Base-by-base conservation (phyloP, 2,329 filamentous ascomycete genomes). In the Arthroderma sp. region DNA sequence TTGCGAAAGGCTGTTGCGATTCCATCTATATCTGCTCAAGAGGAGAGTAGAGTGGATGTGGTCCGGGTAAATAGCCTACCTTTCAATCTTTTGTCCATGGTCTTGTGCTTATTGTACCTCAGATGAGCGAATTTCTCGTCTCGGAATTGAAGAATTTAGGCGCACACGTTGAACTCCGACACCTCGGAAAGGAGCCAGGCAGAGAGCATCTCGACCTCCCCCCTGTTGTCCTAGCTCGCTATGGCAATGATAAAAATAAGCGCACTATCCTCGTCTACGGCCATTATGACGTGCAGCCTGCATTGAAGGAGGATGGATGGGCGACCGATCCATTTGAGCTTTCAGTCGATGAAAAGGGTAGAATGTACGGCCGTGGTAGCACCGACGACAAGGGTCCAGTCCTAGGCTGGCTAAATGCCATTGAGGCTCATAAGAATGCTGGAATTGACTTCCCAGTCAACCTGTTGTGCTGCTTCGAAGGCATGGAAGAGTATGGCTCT, bases 311-410 rank as follows among this genome's bases (percentile, higher is more conserved):
- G 54, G 91, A 98, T 57, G 91, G 91, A 53, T 98, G 91, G 91
- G 80, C 82, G 44, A 95, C 89, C 2, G 85, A 96, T 64, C 91
- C 91, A 4, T 98, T 96, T 65, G 80, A 84, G 50, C 75, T 98
- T 52, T 83, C 77, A 29, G 76, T 96, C 47, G 88, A 93, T 60
- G 80, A 87, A 52, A 85, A 95, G 68, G 89, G 81, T 51, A 82
- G 88, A 60, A 98, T 98, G 91, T 94, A 83, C 58, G 91, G 91
- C 49, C 84, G 91, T 61, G 91, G 91, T 51, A 83, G 85, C 59
- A 98, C 91, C 31, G 91, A 98, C 62, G 91, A 98, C 70, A 98
- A 98, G 73, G 91, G 91, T 1, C 91, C 91, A 11, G 89, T 98
- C 28, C 73, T 98, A 45, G 91, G 91, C 56, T 98, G 91, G 91